phyloP scores from a whole-genome alignment of 768 basidiomycete species.

The Rhizopogon vinicolor region DNA sequence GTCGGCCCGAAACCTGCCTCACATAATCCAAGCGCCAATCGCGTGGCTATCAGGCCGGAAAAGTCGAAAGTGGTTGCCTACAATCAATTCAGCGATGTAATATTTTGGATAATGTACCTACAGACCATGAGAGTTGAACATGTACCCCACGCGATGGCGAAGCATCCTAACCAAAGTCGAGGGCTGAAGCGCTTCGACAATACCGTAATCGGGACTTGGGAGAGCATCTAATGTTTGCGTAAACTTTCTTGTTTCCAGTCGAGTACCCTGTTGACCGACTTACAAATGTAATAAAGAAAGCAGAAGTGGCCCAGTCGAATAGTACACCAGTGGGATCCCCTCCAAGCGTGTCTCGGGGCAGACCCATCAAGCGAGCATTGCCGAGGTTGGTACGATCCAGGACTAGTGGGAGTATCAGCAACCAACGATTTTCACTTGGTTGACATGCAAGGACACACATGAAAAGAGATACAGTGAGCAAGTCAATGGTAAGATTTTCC shows the following conservation, averaged over 20 bases:
- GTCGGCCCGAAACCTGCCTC: slow-evolving; percentile 15
- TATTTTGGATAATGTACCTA: background rate
- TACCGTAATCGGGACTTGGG: slow-evolving; percentile 56
- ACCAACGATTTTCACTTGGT: background rate
- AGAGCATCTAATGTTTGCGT: slow-evolving; percentile 38
- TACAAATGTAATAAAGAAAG: slow-evolving; percentile 70
- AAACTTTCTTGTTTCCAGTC: background rate
- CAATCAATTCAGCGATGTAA: background rate
- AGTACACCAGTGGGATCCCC: slow-evolving; percentile 57
- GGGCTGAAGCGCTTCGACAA: slow-evolving; percentile 58
- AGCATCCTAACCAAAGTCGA: slow-evolving; percentile 51
- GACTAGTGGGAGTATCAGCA: slow-evolving; percentile 14
- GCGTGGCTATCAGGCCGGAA: slow-evolving; percentile 10
- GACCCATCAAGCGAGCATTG: slow-evolving; percentile 63
- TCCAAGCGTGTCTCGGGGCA: slow-evolving; percentile 50
- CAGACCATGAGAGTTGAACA: slow-evolving; percentile 62
- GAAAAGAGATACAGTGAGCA: slow-evolving; percentile 65
- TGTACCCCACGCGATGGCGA: slow-evolving; percentile 64
- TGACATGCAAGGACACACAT: slow-evolving; percentile 28
- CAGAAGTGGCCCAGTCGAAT: slow-evolving; percentile 67
- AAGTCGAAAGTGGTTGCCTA: slow-evolving; percentile 12
- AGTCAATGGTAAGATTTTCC: slow-evolving; percentile 54
- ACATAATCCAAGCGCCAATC: slow-evolving; percentile 12
- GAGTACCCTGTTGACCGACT: slow-evolving; percentile 10
- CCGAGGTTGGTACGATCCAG: slow-evolving; percentile 68